Percentiles rank a stretch among this genome's conserved stretches.
Conservation (phyloP, 2,329 filamentous ascomycete genomes). For the Cladosporium sp. region DNA sequence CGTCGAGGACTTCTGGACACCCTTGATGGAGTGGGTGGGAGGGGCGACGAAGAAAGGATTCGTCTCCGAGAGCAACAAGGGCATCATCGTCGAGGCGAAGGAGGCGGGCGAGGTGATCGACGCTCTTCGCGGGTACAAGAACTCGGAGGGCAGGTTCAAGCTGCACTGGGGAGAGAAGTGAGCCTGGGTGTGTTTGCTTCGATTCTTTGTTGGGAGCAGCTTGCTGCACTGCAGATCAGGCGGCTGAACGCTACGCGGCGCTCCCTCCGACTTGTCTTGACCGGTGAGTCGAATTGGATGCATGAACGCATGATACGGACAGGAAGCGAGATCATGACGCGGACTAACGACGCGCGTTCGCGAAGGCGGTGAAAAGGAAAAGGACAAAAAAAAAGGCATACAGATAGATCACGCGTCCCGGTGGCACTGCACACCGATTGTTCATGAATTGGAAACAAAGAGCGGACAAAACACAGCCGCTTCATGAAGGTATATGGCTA, state of each 20-base stretch:
- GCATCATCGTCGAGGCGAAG: slow-evolving; percentile 74
- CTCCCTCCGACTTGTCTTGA: too few relatives aligned
- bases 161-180: slow-evolving; percentile 73
- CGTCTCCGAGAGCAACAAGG: slow-evolving; percentile 63
- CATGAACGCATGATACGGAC: slow-evolving; percentile 5
- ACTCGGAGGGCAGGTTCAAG: slow-evolving; percentile 70
- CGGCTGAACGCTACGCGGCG: not conserved
- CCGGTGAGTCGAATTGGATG: not conserved
- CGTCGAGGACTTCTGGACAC: slow-evolving; percentile 87
- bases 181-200: not conserved
- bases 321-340: slow-evolving; percentile 3
- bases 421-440: not conserved
- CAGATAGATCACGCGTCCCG: not conserved
- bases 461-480: not conserved
- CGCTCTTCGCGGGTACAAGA: slow-evolving; percentile 68
- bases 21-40: slow-evolving; percentile 75
- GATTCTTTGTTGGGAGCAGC: not conserved
- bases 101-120: slow-evolving; percentile 68
- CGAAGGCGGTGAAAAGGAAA: not conserved
- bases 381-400: not conserved
- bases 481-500: not conserved
- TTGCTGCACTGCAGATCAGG: not conserved
- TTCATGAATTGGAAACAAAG: not conserved
- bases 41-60: slow-evolving; percentile 74
- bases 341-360: not conserved